Base-by-base conservation (phyloP, 2,329 filamentous ascomycete species). In the Pseudocercospora pini-densiflorae region DNA sequence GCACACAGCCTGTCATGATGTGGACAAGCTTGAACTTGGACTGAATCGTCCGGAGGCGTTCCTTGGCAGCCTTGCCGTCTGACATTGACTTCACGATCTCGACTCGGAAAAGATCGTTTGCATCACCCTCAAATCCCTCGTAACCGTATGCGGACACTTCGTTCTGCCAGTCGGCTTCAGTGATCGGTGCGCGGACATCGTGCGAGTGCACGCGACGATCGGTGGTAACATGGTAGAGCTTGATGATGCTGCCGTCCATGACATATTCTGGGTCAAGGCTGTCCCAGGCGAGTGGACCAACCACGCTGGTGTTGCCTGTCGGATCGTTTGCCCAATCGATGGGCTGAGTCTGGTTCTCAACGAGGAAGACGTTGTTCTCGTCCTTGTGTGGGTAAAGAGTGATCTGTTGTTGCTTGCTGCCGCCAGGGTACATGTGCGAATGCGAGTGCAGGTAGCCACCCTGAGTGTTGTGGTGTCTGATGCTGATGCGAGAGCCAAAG, bases 331-430 rank as follows among this genome's bases (percentile, higher is more conserved):
- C 74, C 75, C 75, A 77, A 71, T 93, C 87, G 62, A 87, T 83
- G 9, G 95, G 95, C 76, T 97, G 93, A 8, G 95, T 99, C 82
- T 96, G 92, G 79, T 99, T 99, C 84, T 99, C 95, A 64, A 98
- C 78, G 40, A 97, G 81, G 88, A 92, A 99, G 64, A 97, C 74
- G 78, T 99, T 99, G 86, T 99, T 99, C 78, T 97, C 93, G 75
- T 99, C 95, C 86, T 98, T 98, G 86, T 99, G 95, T 7, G 95
- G 95, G 76, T 99, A 99, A 2, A 99, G 88, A 0, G 95, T 99
- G 74, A 99, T 93, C 79, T 99, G 95, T 80, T 99, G 95, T 82
- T 99, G 96, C 85, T 97, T 96, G 86, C 93, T 97, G 72, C 95
- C 95, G 8, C 89, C 92, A 3, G 95, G 95, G 78, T 98, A 99